A percentile compares a stretch with the other conserved stretches of the same genome.
phyloP scores from a whole-genome alignment of 164 flowering plant genomes.

The Vitis labrusca region DNA sequence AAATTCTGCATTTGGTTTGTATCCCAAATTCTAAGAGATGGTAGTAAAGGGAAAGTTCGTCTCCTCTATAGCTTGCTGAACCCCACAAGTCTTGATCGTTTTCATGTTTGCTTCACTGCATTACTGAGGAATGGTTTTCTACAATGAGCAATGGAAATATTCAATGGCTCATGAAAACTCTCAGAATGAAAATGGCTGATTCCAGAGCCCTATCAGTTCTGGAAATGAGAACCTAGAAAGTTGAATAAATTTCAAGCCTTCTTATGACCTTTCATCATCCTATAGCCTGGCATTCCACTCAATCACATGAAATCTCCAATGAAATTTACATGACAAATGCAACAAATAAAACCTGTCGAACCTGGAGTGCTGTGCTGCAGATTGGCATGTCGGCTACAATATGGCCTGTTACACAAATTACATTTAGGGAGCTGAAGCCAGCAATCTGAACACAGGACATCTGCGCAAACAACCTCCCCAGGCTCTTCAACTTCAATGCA shows the following conservation, averaged over 20 bases:
- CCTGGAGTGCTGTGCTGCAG: not conserved
- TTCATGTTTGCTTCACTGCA: not conserved
- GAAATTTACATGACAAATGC: constrained; percentile 26
- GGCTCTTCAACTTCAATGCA: constrained; percentile 46
- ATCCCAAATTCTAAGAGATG: not conserved
- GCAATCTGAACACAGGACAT: constrained; percentile 57
- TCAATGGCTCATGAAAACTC: no score
- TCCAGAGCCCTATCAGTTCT: no score
- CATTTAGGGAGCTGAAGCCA: constrained; percentile 81
- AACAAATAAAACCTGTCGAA: constrained; percentile 48
- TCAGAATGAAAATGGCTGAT: not conserved
- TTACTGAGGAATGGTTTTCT: not conserved
- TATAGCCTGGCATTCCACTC: no score
- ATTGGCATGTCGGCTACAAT: constrained; percentile 44
- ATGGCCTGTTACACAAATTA: constrained; percentile 63
- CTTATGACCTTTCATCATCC: no score
- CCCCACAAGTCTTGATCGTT: not conserved
- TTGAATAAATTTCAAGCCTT: not conserved
- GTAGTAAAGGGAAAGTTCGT: no score
- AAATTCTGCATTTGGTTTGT: not conserved
- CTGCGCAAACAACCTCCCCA: constrained; percentile 53
- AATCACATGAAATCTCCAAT: no score
- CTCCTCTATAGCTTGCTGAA: no score
- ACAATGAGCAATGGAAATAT: not conserved
- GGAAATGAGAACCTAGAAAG: not conserved